Evolutionary conservation across 441 rosid genomes (phyloP).

Genomic region (Pelargonium citronellum): DNA sequence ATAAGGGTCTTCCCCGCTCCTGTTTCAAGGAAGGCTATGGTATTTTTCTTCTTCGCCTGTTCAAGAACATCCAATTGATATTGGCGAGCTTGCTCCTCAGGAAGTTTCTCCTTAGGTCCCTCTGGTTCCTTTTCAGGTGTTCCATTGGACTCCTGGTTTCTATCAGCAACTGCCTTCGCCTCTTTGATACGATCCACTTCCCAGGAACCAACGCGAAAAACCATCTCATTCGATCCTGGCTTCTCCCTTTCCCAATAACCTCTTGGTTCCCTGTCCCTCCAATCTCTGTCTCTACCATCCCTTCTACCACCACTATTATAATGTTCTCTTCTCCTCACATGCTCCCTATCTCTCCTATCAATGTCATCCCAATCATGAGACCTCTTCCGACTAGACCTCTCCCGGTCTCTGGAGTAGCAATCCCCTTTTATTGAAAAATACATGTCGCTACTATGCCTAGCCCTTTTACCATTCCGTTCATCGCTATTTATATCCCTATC

Average conservation of each 20-base stretch:
- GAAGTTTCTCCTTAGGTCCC: constrained; percentile 61
- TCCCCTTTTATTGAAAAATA: constrained; percentile 41
- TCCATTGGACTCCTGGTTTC: constrained; percentile 39
- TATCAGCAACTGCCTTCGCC: constrained; percentile 40
- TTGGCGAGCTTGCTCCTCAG: constrained; percentile 85
- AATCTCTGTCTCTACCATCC: constrained; percentile 52
- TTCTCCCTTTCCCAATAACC: constrained; percentile 99
- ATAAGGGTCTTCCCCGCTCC: constrained; percentile 99
- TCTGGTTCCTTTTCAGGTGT: constrained; percentile 48
- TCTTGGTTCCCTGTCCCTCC: constrained; percentile 62
- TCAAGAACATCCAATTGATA: constrained; percentile 98
- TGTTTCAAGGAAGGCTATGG: constrained; percentile 96
- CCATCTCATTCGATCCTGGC: constrained; percentile 58
- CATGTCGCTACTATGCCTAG: constrained; percentile 36
- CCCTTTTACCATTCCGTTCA: constrained; percentile 49
- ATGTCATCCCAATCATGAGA: constrained; percentile 55
- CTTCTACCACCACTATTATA: constrained; percentile 41
- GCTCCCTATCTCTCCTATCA: constrained; percentile 54
- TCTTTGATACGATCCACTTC: constrained; percentile 60
- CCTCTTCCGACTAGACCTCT: constrained; percentile 51
- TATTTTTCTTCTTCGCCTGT: constrained; percentile 85
- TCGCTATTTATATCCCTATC: constrained; percentile 38
- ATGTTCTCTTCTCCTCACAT: constrained; percentile 53
- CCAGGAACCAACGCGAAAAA: constrained; percentile 77
- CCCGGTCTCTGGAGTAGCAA: constrained; percentile 46